Percentiles rank a stretch among this genome's conserved stretches.
phyloP scores from a whole-genome alignment of 108 stramenopile genomes.

The Cyclotella baltica region DNA sequence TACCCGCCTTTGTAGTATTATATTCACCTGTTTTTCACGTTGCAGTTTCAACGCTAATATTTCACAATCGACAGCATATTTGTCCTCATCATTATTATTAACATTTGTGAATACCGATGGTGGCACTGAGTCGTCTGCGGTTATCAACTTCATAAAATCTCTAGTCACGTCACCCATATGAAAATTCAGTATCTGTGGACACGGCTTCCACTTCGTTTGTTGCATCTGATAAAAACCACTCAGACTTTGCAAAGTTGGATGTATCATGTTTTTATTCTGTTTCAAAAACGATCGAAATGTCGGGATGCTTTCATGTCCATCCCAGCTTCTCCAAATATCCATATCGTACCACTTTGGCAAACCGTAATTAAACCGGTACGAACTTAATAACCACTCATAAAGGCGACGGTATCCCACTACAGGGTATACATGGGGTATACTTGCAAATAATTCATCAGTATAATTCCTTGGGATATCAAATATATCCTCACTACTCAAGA shows the following conservation, averaged over 20 bases:
- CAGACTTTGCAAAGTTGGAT: neutral
- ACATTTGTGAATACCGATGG: neutral
- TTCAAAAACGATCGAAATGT: neutral
- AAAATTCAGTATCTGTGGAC: neutral
- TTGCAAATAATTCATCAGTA: neutral
- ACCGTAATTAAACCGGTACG: neutral
- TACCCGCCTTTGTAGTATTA: neutral
- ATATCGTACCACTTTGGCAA: conserved; percentile 8
- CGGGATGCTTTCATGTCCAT: neutral
- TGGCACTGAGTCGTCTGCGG: neutral
- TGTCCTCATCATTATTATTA: no score
- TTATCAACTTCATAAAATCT: neutral
- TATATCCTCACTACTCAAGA: conserved; percentile 2
- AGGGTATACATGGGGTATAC: neutral
- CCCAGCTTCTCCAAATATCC: conserved; percentile 1
- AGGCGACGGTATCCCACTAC: conserved; percentile 3
- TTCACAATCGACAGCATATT: neutral
- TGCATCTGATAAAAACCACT: neutral
- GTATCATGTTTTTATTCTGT: neutral
- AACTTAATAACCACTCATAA: conserved; percentile 2
- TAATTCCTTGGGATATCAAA: neutral
- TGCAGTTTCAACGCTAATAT: neutral
- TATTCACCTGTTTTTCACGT: neutral
- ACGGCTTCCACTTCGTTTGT: neutral
- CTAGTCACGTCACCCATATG: neutral